Evolutionary conservation across 2,329 filamentous ascomycete genomes (phyloP).

Genomic region (Cordyceps pruinosa): DNA sequence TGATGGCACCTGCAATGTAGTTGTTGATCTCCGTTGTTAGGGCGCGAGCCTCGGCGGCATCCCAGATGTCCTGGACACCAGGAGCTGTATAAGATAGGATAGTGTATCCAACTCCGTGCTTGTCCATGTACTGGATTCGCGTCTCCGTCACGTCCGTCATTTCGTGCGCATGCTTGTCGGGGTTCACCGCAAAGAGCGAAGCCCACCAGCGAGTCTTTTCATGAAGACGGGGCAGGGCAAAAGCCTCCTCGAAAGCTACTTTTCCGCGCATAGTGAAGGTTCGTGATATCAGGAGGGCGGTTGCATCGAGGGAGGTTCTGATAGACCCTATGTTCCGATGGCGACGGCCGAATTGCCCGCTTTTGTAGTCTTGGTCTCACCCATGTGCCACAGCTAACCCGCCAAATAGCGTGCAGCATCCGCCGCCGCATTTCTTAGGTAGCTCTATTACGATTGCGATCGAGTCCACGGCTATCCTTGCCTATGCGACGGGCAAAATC

Average conservation of each 20-base stretch:
- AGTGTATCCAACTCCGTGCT: slow-evolving; percentile 41
- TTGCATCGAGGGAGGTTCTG: no score
- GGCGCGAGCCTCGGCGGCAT: slow-evolving; percentile 33
- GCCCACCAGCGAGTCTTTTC: slow-evolving; percentile 58
- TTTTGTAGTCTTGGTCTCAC: slow-evolving; percentile 6
- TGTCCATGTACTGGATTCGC: slow-evolving; percentile 37
- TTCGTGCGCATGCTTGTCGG: slow-evolving; percentile 50
- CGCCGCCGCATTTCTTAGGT: neutral
- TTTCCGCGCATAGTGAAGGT: slow-evolving; percentile 48
- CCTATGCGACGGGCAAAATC: neutral
- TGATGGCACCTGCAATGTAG: slow-evolving; percentile 32
- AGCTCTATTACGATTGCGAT: neutral
- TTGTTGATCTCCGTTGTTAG: slow-evolving; percentile 38
- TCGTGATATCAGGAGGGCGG: neutral
- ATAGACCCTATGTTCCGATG: no score
- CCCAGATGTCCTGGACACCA: slow-evolving; percentile 39
- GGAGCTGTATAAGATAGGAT: slow-evolving; percentile 43
- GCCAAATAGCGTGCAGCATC: neutral
- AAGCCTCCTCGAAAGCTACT: slow-evolving; percentile 56
- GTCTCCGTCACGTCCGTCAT: slow-evolving; percentile 37
- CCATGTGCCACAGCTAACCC: neutral
- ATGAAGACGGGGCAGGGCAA: slow-evolving; percentile 50
- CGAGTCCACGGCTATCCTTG: neutral
- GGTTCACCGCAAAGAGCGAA: slow-evolving; percentile 49
- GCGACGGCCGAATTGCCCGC: neutral